These are phyloP conservation scores for Beauveria pseudobassiana DNA, from an alignment of 2,329 filamentous ascomycete species.

Conservation along the genomic window DNA sequence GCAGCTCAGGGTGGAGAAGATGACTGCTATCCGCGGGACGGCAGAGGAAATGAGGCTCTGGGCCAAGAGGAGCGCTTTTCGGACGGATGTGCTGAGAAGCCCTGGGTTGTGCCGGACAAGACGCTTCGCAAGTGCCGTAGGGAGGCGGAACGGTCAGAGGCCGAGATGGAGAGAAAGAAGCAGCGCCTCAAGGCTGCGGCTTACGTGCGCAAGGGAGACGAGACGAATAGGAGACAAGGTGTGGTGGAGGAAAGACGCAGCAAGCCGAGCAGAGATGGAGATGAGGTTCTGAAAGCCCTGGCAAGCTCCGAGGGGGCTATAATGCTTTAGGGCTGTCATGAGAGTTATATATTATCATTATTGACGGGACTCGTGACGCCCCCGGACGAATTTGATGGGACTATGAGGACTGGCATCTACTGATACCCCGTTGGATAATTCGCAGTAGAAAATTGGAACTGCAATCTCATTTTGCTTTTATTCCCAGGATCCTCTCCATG, in stretches of 20 bases:
- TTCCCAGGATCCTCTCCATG: background rate
- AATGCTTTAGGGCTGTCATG: constrained; percentile 27
- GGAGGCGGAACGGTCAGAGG: constrained; percentile 33
- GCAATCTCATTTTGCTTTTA: background rate
- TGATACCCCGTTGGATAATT: background rate
- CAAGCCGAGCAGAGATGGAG: background rate
- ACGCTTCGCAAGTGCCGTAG: constrained; percentile 43
- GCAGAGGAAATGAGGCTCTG: constrained; percentile 52
- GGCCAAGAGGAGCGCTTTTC: constrained; percentile 46
- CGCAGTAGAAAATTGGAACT: background rate
- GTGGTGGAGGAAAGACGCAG: background rate
- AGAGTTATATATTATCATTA: background rate
- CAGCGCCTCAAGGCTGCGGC: constrained; percentile 17
- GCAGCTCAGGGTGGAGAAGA: constrained; percentile 46
- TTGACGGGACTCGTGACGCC: background rate
- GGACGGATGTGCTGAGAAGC: constrained; percentile 39
- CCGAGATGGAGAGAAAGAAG: constrained; percentile 20
- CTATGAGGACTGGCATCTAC: background rate
- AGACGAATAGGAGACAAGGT: background rate
- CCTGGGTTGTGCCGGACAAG: constrained; percentile 47
- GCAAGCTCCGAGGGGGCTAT: constrained; percentile 21
- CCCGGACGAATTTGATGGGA: background rate
- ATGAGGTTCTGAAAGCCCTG: constrained; percentile 12
- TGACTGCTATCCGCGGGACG: constrained; percentile 41
- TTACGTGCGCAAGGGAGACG: background rate